Evolutionary conservation across 257 asterid species (phyloP), one percentile per base, ranked within the genome.

Genomic region (Coffea eugenioides): DNA sequence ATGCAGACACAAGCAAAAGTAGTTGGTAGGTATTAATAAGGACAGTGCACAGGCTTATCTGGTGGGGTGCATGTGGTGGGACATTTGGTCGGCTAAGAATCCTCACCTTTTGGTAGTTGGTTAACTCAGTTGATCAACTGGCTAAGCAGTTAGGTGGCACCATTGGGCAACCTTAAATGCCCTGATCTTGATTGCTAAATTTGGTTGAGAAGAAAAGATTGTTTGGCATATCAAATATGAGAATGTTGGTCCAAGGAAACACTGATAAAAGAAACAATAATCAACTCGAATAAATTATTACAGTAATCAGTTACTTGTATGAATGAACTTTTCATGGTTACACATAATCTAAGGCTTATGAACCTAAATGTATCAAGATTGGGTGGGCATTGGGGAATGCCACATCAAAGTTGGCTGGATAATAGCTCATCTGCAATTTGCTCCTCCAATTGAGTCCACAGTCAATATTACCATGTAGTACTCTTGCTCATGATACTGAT

Each of bases 41-140:
- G 66, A 80, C n/a, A 79, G 36, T 59, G 73, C 75, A 54, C 64
- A 52, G 71, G 25, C n/a, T 39, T 72, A 27, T 45, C 23, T 48
- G 5, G 76, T 79, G 72, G 81, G 77, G 71, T 74, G 76, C 85
- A 84, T 82, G 73, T 79, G 84, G 86, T 84, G 74, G 83, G 88
- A 34, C 77, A 54, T 31, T 23, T 73, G 67, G 34, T 68, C 59
- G 73, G 64, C 70, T 67, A 65, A 78, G n/a, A 43, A 34, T 73
- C 71, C 83, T 73, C 56, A 62, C 52, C 12, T 36, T 70, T 74
- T 75, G 64, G 41, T 64, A 31, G 54, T 27, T 49, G 72, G 57
- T 62, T 67, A 49, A 74, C 52, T 5, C 20, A 36, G 69, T 52
- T 10, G 74, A 74, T 74, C 77, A 66, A 46, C 20, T 77, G 68